Percentiles rank a stretch among this genome's conserved stretches.
Conservation (phyloP, 352 stramenopile species). For the Elongisporangium anandrum region DNA sequence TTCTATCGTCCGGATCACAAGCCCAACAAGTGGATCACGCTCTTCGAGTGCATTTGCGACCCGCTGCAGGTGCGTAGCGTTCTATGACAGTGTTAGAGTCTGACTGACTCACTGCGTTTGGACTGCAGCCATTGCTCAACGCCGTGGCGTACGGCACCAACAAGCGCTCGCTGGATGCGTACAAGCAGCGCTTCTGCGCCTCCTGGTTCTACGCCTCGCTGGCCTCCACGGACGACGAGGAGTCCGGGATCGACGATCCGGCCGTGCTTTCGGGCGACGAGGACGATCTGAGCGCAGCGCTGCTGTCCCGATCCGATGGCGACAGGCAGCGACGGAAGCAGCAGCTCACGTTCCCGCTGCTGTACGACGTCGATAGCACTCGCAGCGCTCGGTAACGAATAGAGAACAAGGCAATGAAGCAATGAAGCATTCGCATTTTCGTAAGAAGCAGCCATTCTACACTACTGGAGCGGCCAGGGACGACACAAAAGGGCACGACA, state of each 20-base stretch:
- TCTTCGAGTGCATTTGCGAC: constrained; percentile 72
- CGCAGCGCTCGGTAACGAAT: too few relatives aligned
- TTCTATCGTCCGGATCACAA: constrained; percentile 36
- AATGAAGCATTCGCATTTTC: too few relatives aligned
- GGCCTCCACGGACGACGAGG: constrained; percentile 62
- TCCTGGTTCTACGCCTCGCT: constrained; percentile 59
- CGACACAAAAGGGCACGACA: too few relatives aligned
- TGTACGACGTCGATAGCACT: too few relatives aligned
- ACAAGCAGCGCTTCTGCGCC: constrained; percentile 65
- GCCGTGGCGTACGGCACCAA: constrained; percentile 67
- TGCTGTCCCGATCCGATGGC: constrained; percentile 1
- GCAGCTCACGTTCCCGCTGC: too few relatives aligned
- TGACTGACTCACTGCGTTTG: background rate
- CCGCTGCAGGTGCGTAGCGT: constrained; percentile 18
- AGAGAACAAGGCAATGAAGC: too few relatives aligned
- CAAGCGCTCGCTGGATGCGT: constrained; percentile 65
- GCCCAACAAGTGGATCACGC: constrained; percentile 45
- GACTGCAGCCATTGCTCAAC: constrained; percentile 54
- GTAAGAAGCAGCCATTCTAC: too few relatives aligned
- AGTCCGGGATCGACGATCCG: constrained; percentile 47
- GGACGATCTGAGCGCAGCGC: constrained; percentile 21
- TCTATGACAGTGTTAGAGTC: background rate
- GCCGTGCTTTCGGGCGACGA: constrained; percentile 26
- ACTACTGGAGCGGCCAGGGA: too few relatives aligned
- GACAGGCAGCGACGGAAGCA: too few relatives aligned